phyloP scores from a whole-genome alignment of 2,329 filamentous ascomycete species.

The Penicillium vulpinum region DNA sequence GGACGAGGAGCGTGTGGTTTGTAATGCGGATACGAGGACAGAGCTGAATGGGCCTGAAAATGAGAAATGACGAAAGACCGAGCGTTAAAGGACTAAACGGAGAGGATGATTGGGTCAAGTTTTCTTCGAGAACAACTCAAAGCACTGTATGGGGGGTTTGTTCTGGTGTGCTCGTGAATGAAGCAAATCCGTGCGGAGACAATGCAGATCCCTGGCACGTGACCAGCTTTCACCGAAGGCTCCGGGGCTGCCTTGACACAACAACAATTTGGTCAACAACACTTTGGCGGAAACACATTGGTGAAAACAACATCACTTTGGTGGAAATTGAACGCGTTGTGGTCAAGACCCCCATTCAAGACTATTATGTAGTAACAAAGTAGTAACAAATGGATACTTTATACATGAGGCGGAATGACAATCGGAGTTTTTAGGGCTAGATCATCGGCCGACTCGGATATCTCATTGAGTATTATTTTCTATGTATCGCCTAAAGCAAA shows the following conservation, averaged over 20 bases:
- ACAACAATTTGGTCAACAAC: too few relatives aligned
- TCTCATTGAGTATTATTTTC: background rate
- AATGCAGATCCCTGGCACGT: slow-evolving; percentile 4
- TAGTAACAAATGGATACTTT: background rate
- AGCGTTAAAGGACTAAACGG: background rate
- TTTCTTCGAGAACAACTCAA: background rate
- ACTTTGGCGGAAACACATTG: too few relatives aligned
- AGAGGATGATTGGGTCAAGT: background rate
- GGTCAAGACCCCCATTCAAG: too few relatives aligned
- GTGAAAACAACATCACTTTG: background rate
- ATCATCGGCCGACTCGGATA: background rate
- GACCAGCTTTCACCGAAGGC: background rate
- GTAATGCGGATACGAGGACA: background rate
- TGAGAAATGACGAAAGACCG: background rate
- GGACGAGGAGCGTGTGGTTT: background rate
- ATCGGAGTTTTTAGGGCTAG: background rate
- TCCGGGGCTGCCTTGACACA: background rate
- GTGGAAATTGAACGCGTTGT: too few relatives aligned
- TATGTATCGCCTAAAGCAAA: background rate
- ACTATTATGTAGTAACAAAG: too few relatives aligned
- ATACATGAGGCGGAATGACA: background rate
- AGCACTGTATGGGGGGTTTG: background rate
- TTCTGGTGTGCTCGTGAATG: background rate
- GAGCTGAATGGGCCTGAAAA: background rate
- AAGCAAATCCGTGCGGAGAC: slow-evolving; percentile 8